These are phyloP conservation scores for Yamadazyma taylorii DNA, from an alignment of 1,139 yeast genomes.

Conservation along the genomic window DNA sequence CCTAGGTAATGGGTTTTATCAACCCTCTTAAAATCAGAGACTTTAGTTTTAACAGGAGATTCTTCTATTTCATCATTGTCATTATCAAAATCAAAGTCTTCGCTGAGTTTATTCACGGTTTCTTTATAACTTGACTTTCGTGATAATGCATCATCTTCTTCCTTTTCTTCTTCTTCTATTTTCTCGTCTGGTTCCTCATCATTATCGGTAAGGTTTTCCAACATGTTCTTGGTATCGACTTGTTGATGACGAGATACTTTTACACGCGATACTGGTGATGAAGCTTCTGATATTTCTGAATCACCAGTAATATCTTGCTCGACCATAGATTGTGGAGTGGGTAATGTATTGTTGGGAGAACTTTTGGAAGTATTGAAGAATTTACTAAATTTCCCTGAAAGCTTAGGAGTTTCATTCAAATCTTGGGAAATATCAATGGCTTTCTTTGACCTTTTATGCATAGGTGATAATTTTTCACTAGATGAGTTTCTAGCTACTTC, in stretches of 20 bases:
- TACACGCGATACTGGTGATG: conserved; percentile 24
- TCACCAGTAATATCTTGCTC: conserved; percentile 32
- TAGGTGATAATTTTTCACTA: conserved; percentile 23
- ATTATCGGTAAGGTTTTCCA: conserved; percentile 25
- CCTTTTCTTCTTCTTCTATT: background rate
- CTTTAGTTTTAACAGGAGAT: conserved; percentile 34
- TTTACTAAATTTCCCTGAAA: conserved; percentile 14
- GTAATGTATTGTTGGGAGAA: conserved; percentile 5
- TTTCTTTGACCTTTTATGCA: conserved; percentile 25
- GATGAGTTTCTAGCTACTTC: background rate
- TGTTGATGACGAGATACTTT: conserved; percentile 2
- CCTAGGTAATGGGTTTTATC: conserved; percentile 3
- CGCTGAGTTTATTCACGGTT: conserved; percentile 1
- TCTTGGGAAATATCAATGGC: conserved; percentile 10
- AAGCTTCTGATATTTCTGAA: conserved; percentile 37
- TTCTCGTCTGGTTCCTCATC: conserved; percentile 6
- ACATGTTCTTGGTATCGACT: conserved; percentile 16
- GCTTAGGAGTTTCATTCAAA: conserved; percentile 8
- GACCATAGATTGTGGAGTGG: conserved; percentile 9
- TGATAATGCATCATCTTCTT: background rate
- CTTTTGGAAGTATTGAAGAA: conserved; percentile 12
- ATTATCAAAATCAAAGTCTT: conserved; percentile 22
- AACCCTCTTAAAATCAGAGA: background rate
- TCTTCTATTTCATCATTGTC: conserved; percentile 46
- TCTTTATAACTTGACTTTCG: conserved; percentile 1